phyloP scores from a whole-genome alignment of 495 filamentous ascomycete genomes.

The Tuber aestivum region DNA sequence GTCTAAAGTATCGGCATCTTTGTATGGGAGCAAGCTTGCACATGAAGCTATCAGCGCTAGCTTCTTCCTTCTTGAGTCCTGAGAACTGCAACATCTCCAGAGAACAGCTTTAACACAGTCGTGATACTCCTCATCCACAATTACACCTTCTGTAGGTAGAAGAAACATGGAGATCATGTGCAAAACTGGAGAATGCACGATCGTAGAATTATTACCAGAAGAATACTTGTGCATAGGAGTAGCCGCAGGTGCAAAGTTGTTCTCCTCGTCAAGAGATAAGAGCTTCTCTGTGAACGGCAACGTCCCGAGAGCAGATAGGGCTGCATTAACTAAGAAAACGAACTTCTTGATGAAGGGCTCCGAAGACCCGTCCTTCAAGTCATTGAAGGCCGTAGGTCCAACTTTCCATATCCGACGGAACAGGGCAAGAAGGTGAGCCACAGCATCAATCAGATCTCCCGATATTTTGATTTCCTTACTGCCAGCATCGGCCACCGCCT shows the following conservation, averaged over 20 bases:
- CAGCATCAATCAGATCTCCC: conserved; percentile 68
- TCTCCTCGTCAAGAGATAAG: conserved; percentile 48
- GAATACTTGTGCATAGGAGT: conserved; percentile 52
- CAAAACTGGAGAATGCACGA: conserved; percentile 47
- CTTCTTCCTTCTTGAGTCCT: conserved; percentile 45
- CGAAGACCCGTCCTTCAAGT: conserved; percentile 22
- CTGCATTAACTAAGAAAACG: conserved; percentile 54
- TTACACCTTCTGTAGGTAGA: conserved; percentile 44
- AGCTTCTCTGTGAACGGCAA: conserved; percentile 76
- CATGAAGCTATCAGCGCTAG: conserved; percentile 35
- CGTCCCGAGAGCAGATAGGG: conserved; percentile 61
- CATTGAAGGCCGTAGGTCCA: conserved; percentile 34
- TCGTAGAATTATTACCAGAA: conserved; percentile 44
- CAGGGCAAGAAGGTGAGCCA: conserved; percentile 62
- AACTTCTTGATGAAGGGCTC: conserved; percentile 58
- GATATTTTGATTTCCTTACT: conserved; percentile 87
- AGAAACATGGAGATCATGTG: conserved; percentile 51
- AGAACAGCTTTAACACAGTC: conserved; percentile 47
- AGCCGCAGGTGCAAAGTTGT: conserved; percentile 45
- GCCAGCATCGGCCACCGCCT: conserved; percentile 66
- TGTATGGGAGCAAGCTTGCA: conserved; percentile 29
- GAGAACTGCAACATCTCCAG: conserved; percentile 48
- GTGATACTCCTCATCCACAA: conserved; percentile 46
- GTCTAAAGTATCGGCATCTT: conserved; percentile 24
- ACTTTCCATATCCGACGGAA: conserved; percentile 62